A percentile compares a stretch with the other conserved stretches of the same genome.
These are phyloP conservation scores for Lactifluus hygrophoroides DNA, from an alignment of 768 basidiomycete species.

Conservation along the genomic window DNA sequence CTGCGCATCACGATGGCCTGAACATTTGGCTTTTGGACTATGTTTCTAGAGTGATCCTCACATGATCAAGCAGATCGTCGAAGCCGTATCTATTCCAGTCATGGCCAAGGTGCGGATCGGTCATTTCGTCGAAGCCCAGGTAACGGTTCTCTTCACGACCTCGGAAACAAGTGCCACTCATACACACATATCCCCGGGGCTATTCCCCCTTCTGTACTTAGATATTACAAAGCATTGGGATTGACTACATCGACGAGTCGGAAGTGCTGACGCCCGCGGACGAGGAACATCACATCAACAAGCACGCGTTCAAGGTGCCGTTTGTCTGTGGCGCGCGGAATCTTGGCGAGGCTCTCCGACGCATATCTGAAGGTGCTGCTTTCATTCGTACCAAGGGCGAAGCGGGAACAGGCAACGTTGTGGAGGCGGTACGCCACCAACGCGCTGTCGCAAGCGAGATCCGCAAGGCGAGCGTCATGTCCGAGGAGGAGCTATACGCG, in stretches of 20 bases:
- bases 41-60: slow-evolving; percentile 73
- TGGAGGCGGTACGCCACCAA: slow-evolving; percentile 90
- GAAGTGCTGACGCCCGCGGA: slow-evolving; percentile 95
- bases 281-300: slow-evolving; percentile 94
- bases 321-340: slow-evolving; percentile 96
- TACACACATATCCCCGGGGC: background rate
- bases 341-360: slow-evolving; percentile 90
- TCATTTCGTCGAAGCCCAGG: slow-evolving; percentile 95
- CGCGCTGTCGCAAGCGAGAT: slow-evolving; percentile 81
- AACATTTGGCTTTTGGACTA: background rate
- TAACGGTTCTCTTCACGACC: slow-evolving; percentile 22
- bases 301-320: slow-evolving; percentile 89
- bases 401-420: slow-evolving; percentile 83
- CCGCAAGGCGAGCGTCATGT: slow-evolving; percentile 78
- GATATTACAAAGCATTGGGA: slow-evolving; percentile 90
- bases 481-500: slow-evolving; percentile 88
- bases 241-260: slow-evolving; percentile 95
- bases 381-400: slow-evolving; percentile 98
- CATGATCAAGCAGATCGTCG: slow-evolving; percentile 95
- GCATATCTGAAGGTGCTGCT: slow-evolving; percentile 95
- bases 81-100: slow-evolving; percentile 92
- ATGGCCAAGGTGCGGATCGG: slow-evolving; percentile 97
- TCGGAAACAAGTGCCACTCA: background rate
- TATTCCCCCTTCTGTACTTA: slow-evolving; percentile 25
- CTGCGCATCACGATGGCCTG: background rate